Base-by-base conservation (phyloP, 2,329 filamentous ascomycete genomes). In the Raffaelea albimanens region DNA sequence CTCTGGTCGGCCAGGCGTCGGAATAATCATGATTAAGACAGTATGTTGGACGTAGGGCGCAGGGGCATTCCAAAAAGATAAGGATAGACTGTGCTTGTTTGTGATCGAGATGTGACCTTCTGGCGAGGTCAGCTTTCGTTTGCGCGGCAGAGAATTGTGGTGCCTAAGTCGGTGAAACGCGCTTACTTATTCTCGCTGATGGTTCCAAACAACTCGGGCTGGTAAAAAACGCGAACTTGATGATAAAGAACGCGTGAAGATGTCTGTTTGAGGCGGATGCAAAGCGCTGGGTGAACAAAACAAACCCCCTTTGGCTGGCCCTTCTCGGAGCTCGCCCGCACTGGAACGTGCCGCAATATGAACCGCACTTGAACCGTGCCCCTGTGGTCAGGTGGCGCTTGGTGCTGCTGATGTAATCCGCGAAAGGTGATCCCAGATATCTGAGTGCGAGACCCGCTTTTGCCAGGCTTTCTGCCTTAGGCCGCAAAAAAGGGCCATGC, bases 171-270 rank as follows among this genome's bases (percentile, higher is more conserved):
- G n/a, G 2, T 22, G 11, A 34, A 43, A 49, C 48, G 45, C 52
- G 53, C 48, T 36, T 39, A 36, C 13, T 47, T 4, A 41, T 31
- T 25, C n/a, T 16, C 16, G 10, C 11, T 34, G 11, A 9, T 5
- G 5, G 8, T 40, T 41, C n/a, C 5, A 20, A 16, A 29, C 13
- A 22, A 18, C 10, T 22, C 14, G 16, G 18, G 42, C n/a, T 33
- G 14, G 38, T 10, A 3, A 29, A 43, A 50, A 49, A 52, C 52
- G 47, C 52, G 52, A 18, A 13, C 19, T 40, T 46, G 29, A 14
- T 34, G 52, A 50, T 52, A 40, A 46, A 51, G 10, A 43, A 55
- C 53, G 53, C 53, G 53, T 55, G 46, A n/a, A 29, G 7, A 29
- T 4, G 20, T 43, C 40, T 20, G 18, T 25, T 43, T 43, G 39